phyloP scores from a whole-genome alignment of 2,329 filamentous ascomycete genomes.

The Epichloe glyceriae region DNA sequence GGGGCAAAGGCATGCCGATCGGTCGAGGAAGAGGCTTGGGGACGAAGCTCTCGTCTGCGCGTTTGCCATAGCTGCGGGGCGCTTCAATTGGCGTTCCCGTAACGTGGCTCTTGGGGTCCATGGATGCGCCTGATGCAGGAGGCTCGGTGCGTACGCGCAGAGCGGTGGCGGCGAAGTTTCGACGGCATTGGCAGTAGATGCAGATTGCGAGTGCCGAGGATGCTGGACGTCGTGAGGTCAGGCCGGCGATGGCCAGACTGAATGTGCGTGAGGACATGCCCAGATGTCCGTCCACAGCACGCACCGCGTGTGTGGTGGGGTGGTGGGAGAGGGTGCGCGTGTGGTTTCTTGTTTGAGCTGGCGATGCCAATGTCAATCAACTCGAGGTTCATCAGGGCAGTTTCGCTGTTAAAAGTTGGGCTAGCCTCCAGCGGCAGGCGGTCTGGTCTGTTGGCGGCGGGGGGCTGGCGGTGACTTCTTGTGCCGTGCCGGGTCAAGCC shows the following conservation, averaged over 20 bases:
- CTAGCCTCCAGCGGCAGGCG: background rate
- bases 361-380: background rate
- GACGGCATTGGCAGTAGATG: slow-evolving; percentile 38
- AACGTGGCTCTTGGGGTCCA: slow-evolving; percentile 25
- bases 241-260: slow-evolving; percentile 15
- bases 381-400: background rate
- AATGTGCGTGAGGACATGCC: slow-evolving; percentile 21
- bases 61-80: slow-evolving; percentile 46
- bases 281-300: background rate
- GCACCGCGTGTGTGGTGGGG: background rate
- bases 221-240: slow-evolving; percentile 6
- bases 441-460: background rate
- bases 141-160: slow-evolving; percentile 18
- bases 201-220: slow-evolving; percentile 27
- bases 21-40: slow-evolving; percentile 54
- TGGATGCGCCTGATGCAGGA: slow-evolving; percentile 21
- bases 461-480: too few species aligned
- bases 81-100: slow-evolving; percentile 40
- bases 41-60: slow-evolving; percentile 37
- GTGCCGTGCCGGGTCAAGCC: background rate
- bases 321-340: background rate
- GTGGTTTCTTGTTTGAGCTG: background rate
- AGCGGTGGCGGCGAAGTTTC: slow-evolving; percentile 33
- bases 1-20: slow-evolving; percentile 68
- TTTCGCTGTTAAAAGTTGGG: background rate